A percentile compares a stretch with the other conserved stretches of the same genome.
phyloP scores from a whole-genome alignment of 106 monocot species.

The Allium cepa region DNA sequence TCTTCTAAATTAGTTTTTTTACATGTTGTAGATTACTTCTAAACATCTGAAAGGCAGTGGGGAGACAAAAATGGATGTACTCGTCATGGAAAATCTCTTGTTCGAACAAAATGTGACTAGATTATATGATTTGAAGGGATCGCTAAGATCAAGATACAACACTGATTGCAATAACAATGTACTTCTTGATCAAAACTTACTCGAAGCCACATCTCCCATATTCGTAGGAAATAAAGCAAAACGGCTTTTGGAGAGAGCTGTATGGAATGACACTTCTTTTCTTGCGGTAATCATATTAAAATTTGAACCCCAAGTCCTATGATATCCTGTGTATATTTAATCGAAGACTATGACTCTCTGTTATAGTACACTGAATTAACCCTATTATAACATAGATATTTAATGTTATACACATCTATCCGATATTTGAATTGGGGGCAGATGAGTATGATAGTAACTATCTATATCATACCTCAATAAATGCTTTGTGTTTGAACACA shows the following conservation, averaged over 20 bases:
- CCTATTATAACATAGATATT: too few species aligned
- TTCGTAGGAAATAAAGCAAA: constrained; percentile 97
- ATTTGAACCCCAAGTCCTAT: too few species aligned
- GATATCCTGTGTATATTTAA: too few species aligned
- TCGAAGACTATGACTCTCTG: too few species aligned
- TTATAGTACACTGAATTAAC: too few species aligned
- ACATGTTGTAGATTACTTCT: constrained; percentile 34
- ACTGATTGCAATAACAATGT: constrained; percentile 87
- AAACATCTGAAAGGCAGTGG: constrained; percentile 69
- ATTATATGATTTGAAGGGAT: constrained; percentile 92
- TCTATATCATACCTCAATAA: too few species aligned
- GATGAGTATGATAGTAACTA: too few species aligned
- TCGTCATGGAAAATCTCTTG: constrained; percentile 97
- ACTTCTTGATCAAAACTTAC: constrained; percentile 91
- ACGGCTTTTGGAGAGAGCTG: constrained; percentile 78
- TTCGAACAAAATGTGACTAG: constrained; percentile 57
- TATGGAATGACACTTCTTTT: constrained; percentile 98
- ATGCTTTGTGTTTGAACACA: too few species aligned
- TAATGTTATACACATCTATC: too few species aligned
- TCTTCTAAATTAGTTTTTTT: neutral
- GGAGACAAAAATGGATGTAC: constrained; percentile 77
- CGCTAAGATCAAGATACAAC: constrained; percentile 83
- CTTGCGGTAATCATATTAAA: constrained; percentile 37
- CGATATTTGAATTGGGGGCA: too few species aligned
- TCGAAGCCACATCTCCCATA: constrained; percentile 91